Evolutionary conservation across 179 eudicot genomes (phyloP), one percentile per base, ranked within the genome.

Genomic region (Corrigiola litoralis): DNA sequence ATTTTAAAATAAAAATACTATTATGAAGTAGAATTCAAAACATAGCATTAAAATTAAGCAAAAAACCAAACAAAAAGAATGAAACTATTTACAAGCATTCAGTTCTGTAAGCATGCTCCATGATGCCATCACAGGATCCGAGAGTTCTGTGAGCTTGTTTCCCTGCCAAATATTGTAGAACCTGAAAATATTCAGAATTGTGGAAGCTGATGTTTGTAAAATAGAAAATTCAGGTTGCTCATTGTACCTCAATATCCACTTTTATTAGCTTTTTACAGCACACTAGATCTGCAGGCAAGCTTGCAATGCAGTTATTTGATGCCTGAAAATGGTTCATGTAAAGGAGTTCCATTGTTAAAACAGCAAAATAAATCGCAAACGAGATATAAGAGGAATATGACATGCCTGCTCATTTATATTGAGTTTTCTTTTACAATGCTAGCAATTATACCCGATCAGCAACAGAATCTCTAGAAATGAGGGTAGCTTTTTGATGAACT

Each of bases 81-180:
- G 36, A 21, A 70, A 70, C 41, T 37, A 70, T 45, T 72, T 86
- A 91, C 99, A 78, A 38, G 99, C 96, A 80, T 86, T 94, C 60
- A 94, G 74, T 71, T 94, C 99, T 48, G 81, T 83, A 55, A 94
- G 92, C 90, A 79, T 65, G 72, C 76, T 81, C 85, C 97, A 94
- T 29, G 97, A 83, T 38, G 85, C 87, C 63, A 91, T 59, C 68
- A 85, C 18, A 62, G 82, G 81, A 56, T 85, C 88, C 21, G 88
- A 63, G 29, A 94, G 69, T 47, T 61, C 24, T 46, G 74, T 76
- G 36, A 94, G 80, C 87, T 88, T 90, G 76, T 94, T 94, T 72
- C 96, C 97, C 99, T 94, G 86, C 49, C 50, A 74, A 62, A 29
- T 59, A 55, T 47, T 56, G 58, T 54, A 36, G 71, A 55, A 68